Base-by-base conservation (phyloP, 805 yeast genomes). In the Diddensiella santjacobensis region DNA sequence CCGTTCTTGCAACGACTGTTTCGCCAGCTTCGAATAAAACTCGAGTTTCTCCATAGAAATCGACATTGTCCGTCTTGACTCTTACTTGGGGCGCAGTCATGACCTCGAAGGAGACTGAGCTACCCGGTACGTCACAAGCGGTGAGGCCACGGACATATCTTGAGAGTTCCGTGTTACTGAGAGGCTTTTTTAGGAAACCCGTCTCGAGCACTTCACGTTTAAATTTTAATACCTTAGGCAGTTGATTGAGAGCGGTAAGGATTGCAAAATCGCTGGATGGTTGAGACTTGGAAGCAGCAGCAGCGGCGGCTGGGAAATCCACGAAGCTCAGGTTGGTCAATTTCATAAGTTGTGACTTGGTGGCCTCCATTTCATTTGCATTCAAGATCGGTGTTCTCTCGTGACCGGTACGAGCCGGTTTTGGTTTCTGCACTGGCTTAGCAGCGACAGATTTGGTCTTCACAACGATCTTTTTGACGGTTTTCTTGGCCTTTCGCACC, bases 41-140 rank as follows among this genome's bases (percentile, higher is more conserved):
- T 4, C 33, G 22, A 19, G 40, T 38, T 3, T n/a, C 20, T 4
- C 50, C 46, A n/a, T 47, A 35, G 37, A 42, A 41, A 47, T 30
- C 45, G 22, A 35, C 30, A 47, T 43, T 22, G 17, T 46, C 26
- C 43, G 45, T 19, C 17, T 39, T 42, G 45, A 48, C 43, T 8
- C 42, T 8, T 50, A 52, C 17, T 39, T 45, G 26, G 43, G 55
- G 39, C 39, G 51, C 36, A 13, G 24, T 15, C 23, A 19, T 10
- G 11, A 33, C 13, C 22, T 35, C 33, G 24, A 55, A 45, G 3
- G 47, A 20, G 22, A 51, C 37, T 18, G 37, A 20, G 30, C 38
- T 22, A 11, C 49, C 31, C 30, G 48, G 37, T 17, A 55, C 36
- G 2, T 38, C 33, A n/a, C 38, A 33, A 3, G 57, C 58, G 15